Base-by-base conservation (phyloP, 768 basidiomycete species). In the Astraeus odoratus region DNA sequence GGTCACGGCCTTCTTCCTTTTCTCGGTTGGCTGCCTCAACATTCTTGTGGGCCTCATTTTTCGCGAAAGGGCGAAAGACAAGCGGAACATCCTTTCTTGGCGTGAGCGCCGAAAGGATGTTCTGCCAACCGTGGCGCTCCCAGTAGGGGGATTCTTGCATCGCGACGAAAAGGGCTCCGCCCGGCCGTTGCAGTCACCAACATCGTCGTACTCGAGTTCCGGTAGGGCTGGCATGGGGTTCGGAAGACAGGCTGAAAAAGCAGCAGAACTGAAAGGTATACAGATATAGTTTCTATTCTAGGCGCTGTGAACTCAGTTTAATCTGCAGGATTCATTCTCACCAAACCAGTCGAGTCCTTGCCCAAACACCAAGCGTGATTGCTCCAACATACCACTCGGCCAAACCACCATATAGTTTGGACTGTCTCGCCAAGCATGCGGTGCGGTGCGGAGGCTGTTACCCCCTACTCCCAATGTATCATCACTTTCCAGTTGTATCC, bases 1-100 rank as follows among this genome's bases (percentile, higher is more conserved):
- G 53, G 90, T 92, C 49, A 76, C 90, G 2, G 86, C 84, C 23
- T 91, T 88, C 73, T 77, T 92, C 67, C 71, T 91, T 52, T 92
- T 92, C 64, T 76, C 85, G 48, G 57, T 92, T 42, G 89, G 86
- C 4, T 89, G 86, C 62, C 61, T 86, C 57, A 90, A 94, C 71
- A 83, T 92, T 51, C 61, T 89, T 38, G 75, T 84, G 54, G 86
- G 87, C 25, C 77, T 91, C 60, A 73, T 88, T 63, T 90, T 86
- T 78, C 80, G 83, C 50, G 76, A 80, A 52, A 61, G 61, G 1
- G 81, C 75, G 50, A 88, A 84, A 63, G 53, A 66, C 51, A 78
- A 76, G 54, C 81, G 86, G 37, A 81, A 79, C 16, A 69, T 90
- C 57, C 75, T 74, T 19, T 68, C 76, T 19, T 87, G 83, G 86